phyloP scores from a whole-genome alignment of 2,329 filamentous ascomycete genomes.

The Fusarium annulatum region DNA sequence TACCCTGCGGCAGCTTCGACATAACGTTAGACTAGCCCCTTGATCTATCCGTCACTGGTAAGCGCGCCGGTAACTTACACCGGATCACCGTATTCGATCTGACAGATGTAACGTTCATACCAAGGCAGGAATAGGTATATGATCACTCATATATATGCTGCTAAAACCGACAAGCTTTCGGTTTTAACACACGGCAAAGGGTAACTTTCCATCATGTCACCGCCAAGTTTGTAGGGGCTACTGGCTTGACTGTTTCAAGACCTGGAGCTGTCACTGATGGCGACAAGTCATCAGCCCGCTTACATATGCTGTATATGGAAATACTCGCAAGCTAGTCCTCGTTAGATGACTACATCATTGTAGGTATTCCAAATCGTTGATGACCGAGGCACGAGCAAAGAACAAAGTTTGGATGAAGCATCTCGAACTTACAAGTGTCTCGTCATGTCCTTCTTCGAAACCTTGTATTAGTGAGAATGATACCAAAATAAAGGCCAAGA shows the following conservation, averaged over 20 bases:
- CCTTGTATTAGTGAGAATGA: not conserved
- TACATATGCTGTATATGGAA: not conserved
- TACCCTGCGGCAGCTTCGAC: slow-evolving; percentile 14
- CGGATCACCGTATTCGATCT: slow-evolving; percentile 13
- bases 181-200: not conserved
- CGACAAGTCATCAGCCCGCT: not conserved
- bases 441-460: not conserved
- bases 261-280: not conserved
- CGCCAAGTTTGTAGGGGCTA: not conserved
- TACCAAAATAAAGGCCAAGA: not conserved
- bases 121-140: slow-evolving; percentile 8
- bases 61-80: slow-evolving; percentile 19
- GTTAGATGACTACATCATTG: not conserved
- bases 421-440: not conserved
- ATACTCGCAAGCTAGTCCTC: slow-evolving; percentile 5
- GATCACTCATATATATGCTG: not conserved
- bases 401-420: not conserved
- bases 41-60: slow-evolving; percentile 3
- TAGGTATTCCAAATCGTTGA: not conserved
- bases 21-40: slow-evolving; percentile 9
- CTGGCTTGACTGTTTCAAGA: not conserved
- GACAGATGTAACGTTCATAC: slow-evolving; percentile 16
- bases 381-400: not conserved
- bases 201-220: not conserved
- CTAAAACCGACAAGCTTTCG: slow-evolving; percentile 10